Base-by-base conservation (phyloP, 2,329 filamentous ascomycete genomes). In the Claviceps capensis region DNA sequence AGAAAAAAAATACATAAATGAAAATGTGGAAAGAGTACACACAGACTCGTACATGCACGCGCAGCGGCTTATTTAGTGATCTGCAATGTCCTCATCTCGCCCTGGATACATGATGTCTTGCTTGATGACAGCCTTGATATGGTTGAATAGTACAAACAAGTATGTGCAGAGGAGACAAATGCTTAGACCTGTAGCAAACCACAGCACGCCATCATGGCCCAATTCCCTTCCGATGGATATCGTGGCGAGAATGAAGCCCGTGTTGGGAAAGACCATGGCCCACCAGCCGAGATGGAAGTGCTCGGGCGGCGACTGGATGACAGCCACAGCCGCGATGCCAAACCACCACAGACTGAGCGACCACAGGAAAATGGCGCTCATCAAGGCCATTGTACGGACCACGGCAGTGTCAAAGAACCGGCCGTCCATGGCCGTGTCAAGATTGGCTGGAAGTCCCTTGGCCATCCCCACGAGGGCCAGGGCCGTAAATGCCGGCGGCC, bases 381-480 rank as follows among this genome's bases (percentile, higher is more conserved):
- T 63, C 0, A 77, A 54, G 2, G 74, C 73, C 51, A 75, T 65
- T 6, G 69, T 72, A 22, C 69, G 66, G 53, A 80, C 67, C 5
- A 72, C 62, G 22, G 63, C 59, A 53, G 70, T 59, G 41, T 77
- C 71, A 5, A 74, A 60, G 26, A 56, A 40, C 22, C 74, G 49
- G 5, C 72, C 70, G 37, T 73, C 69, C 44, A 63, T 53, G 40
- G 69, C 65, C 13, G 64, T 64, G 50, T 76, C 72, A 30, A 79
- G 65, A 7, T 65, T 66, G 44, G 69, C 65, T 6, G 76, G 74
- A 4, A 65, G 58, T 2, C 58, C 54, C 37, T 64, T 62, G 0
- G 82, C 75, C 75, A 87, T 83, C 47, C 83, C 83, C 40, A 88
- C 77, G 42, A 87, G 71, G 0, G 84, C 83, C 14, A 87, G 69